Conservation (phyloP, 805 yeast genomes). For the Saccharomycopsis microspora region DNA sequence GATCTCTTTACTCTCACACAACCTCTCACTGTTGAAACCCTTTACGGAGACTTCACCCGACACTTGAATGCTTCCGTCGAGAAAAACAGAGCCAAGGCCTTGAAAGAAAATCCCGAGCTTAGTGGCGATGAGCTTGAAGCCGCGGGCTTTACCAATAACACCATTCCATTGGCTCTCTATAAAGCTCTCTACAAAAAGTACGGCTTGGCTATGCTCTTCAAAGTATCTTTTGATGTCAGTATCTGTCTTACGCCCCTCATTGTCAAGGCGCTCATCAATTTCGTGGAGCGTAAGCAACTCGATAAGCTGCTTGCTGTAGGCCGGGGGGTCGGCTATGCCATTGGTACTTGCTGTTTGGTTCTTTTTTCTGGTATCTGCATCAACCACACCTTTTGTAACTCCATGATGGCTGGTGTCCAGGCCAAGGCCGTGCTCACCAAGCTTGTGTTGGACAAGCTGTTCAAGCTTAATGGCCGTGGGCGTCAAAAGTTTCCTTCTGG, state of each 20-base stretch:
- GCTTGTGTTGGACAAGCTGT: slow-evolving; percentile 52
- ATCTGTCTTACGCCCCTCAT: slow-evolving; percentile 43
- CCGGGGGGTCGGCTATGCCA: slow-evolving; percentile 49
- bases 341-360: slow-evolving; percentile 40
- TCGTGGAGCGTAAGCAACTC: slow-evolving; percentile 33
- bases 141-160: slow-evolving; percentile 18
- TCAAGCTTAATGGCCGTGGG: slow-evolving; percentile 41
- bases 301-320: background rate
- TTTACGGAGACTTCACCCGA: slow-evolving; percentile 27
- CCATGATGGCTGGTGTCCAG: slow-evolving; percentile 55
- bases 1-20: slow-evolving; percentile 43
- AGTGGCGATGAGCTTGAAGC: slow-evolving; percentile 26
- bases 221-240: slow-evolving; percentile 34
- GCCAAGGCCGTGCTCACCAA: slow-evolving; percentile 55
- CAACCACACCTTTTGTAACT: slow-evolving; percentile 40
- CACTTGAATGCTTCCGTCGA: slow-evolving; percentile 24
- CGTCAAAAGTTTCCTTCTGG: slow-evolving; percentile 46
- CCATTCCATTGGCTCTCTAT: slow-evolving; percentile 37
- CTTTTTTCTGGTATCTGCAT: slow-evolving; percentile 27
- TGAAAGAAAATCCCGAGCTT: slow-evolving; percentile 23
- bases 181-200: slow-evolving; percentile 37
- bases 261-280: slow-evolving; percentile 41
- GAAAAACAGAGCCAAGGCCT: slow-evolving; percentile 24
- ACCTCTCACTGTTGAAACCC: slow-evolving; percentile 30
- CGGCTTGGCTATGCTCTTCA: slow-evolving; percentile 27